Evolutionary conservation across 306 rosid genomes (phyloP), one percentile per base, ranked within the genome.

Genomic region (Amphicarpaea edgeworthii): DNA sequence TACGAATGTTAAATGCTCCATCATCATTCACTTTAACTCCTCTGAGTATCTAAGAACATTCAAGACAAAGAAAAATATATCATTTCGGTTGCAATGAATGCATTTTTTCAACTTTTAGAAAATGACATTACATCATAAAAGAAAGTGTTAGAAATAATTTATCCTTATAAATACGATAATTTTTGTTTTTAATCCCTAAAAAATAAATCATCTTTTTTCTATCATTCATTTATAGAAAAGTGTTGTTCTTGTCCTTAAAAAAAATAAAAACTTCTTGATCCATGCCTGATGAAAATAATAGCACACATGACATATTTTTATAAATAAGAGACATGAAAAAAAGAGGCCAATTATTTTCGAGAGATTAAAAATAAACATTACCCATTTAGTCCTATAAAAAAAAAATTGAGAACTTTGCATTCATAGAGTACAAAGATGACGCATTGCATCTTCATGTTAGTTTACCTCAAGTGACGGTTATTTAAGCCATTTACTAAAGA

Each of bases 91-190:
- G 38, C 20, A 32, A 67, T 41, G 14, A 30, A 38, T 24, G 41
- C 12, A 58, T 49, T 21, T 75, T 37, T 61, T 21, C 55, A 70
- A 61, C 15, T 37, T 12, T 9, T 28, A 64, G 73, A 41, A 50
- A 61, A 11, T 49, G 24, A 26, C 43, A 38, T 12, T 10, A 42
- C 5, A 34, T 34, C 40, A 34, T 34, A 34, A 34, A 2, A 28
- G 32, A 2, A 28, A 28, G 32, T 28, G 32, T 28, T 28, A 34
- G 7, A 34, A 6, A 34, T 34, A 7, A 0, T 34, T 34, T 34
- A 2, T 34, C 4, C 1, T 6, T 34, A 6, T 7, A 30, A 30
- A 10, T 42, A 11, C 5, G 43, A 40, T 14, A 45, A 4, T 45
- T 45, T 43, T 14, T 14, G 7, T 45, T 14, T 45, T 12, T 12